A percentile compares a stretch with the other conserved stretches of the same genome.
Conservation (phyloP, 345 rosid species). For the Streptanthus diversifolius region DNA sequence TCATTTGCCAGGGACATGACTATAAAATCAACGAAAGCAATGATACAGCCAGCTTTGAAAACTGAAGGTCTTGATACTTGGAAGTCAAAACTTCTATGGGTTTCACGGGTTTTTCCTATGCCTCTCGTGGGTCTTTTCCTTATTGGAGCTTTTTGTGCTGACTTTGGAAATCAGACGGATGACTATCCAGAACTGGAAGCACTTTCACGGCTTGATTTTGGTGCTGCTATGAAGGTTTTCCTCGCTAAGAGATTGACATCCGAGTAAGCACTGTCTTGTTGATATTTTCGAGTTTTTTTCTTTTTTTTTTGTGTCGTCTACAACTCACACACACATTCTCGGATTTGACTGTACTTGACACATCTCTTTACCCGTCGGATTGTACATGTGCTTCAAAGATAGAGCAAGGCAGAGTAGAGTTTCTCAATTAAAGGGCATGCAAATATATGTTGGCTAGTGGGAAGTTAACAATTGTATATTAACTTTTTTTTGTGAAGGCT, state of each 20-base stretch:
- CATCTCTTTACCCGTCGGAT: not conserved
- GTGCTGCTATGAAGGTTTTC: conserved; percentile 90
- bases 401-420: not conserved
- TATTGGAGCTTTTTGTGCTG: conserved; percentile 67
- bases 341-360: not conserved
- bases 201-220: conserved; percentile 72
- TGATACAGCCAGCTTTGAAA: conserved; percentile 51
- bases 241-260: conserved; percentile 80
- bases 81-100: conserved; percentile 94
- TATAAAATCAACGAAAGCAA: conserved; percentile 75
- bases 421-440: not conserved
- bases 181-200: conserved; percentile 85
- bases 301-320: not conserved
- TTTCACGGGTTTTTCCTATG: conserved; percentile 91
- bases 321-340: not conserved
- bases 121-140: conserved; percentile 92
- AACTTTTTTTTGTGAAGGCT: conserved; percentile 45
- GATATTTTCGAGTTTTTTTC: not conserved
- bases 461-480: not conserved
- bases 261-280: conserved; percentile 53
- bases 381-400: not conserved
- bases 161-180: conserved; percentile 52
- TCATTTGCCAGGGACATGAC: conserved; percentile 90
- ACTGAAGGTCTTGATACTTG: conserved; percentile 74
- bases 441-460: not conserved